These are phyloP conservation scores for Phycomyces blakesleeanus DNA, from an alignment of 192 early-diverging fungal species.

Conservation along the genomic window DNA sequence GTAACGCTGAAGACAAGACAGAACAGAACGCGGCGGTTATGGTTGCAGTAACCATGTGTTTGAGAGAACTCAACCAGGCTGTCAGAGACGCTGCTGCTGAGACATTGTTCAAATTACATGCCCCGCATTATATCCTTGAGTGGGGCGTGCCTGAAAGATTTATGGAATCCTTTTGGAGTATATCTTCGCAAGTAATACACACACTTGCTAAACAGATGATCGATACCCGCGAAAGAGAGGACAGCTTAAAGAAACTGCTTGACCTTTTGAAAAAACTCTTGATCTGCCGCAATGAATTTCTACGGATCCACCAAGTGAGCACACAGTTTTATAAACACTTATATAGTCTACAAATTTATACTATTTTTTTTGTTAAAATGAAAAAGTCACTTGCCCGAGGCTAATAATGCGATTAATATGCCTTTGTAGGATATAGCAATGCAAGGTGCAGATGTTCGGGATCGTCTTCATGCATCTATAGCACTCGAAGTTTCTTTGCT, in stretches of 20 bases:
- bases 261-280: conserved; percentile 66
- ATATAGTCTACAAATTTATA: not conserved
- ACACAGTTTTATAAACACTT: not conserved
- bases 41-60: conserved; percentile 68
- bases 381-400: too few species aligned
- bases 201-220: conserved; percentile 73
- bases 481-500: conserved; percentile 73
- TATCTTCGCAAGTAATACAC: conserved; percentile 60
- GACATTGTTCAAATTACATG: conserved; percentile 71
- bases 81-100: conserved; percentile 73
- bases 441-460: conserved; percentile 54
- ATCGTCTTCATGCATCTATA: conserved; percentile 64
- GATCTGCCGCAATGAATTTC: conserved; percentile 58
- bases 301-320: conserved; percentile 44
- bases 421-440: conserved; percentile 49
- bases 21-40: conserved; percentile 76
- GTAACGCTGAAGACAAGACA: conserved; percentile 59
- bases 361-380: not conserved
- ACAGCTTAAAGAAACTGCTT: conserved; percentile 62
- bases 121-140: conserved; percentile 60
- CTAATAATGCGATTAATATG: too few species aligned
- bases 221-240: conserved; percentile 62
- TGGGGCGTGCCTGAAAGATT: conserved; percentile 77
- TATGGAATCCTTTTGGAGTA: conserved; percentile 78
- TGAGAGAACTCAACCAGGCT: conserved; percentile 63